Evolutionary conservation across 2,329 filamentous ascomycete species (phyloP), one percentile per base, ranked within the genome.

Genomic region (Cordyceps pruinosa): DNA sequence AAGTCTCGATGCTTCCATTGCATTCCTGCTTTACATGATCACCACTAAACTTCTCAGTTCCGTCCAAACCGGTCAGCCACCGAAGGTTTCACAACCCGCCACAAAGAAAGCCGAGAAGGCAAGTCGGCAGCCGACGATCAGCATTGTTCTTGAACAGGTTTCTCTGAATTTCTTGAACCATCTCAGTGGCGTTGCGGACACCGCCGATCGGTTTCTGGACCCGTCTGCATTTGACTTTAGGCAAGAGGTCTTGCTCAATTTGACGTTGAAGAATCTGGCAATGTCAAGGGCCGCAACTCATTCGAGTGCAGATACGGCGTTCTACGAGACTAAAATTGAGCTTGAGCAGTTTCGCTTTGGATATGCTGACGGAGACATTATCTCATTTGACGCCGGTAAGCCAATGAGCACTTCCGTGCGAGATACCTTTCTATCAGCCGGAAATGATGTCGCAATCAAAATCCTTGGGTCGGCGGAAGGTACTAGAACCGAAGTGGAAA

Each of bases 401-500:
- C 79, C 82, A 47, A 79, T 85, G 77, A 78, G 77, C 37, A 75
- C 80, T 28, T 87, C 84, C 2, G 75, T 84, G 2, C 75, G 77
- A 50, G 84, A 85, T 63, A 77, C 80, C 0, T 81, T 84, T 59
- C 76, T 82, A 1, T 75, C 80, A 1, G 72, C 76, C 6, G 83
- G 83, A 1, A 74, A 81, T 23, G 84, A 87, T 63, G 65, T 87
- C 10, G 79, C 78, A 1, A 66, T 85, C 41, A 81, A 78, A 58
- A 69, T 85, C 26, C 65, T 72, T 0, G 77, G 79, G 62, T 71
- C 75, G 2, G 60, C 70, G 1, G 72, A 75, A 1, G 71, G 69
- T 5, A 77, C 73, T 15, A 75, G 75, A 57, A 79, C 88, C 17
- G 84, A 88, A 32, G 69, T 96, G 15, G 82, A 84, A 53, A 95